These are phyloP conservation scores for Eucalyptus caleyi DNA, from an alignment of 345 rosid genomes.

Conservation along the genomic window DNA sequence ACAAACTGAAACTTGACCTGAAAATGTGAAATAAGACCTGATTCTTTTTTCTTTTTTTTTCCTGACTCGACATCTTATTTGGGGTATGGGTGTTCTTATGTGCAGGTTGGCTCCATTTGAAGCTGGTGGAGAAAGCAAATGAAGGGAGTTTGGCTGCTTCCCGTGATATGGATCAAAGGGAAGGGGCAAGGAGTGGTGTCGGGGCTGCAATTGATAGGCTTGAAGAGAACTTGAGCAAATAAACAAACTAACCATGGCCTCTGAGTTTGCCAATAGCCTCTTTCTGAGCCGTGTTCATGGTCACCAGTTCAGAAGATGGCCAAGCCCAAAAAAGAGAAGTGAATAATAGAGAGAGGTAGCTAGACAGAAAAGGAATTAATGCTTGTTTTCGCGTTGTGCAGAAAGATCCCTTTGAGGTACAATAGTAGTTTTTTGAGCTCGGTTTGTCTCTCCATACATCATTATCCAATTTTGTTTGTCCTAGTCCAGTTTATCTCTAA, in stretches of 20 bases:
- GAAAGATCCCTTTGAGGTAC: background rate
- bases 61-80: background rate
- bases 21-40: background rate
- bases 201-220: constrained; percentile 81
- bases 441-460: background rate
- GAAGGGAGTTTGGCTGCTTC: constrained; percentile 24
- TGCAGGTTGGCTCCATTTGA: constrained; percentile 81
- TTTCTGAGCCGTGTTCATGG: background rate
- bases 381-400: background rate
- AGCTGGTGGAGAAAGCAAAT: constrained; percentile 79
- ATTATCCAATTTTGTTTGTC: background rate
- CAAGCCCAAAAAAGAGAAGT: background rate
- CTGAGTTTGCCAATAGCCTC: background rate
- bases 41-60: background rate
- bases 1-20: background rate
- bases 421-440: background rate
- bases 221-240: constrained; percentile 44
- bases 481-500: background rate
- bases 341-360: background rate
- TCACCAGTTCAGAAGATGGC: background rate
- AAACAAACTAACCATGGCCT: background rate
- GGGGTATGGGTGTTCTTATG: background rate
- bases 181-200: constrained; percentile 46
- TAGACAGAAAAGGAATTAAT: background rate
- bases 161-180: constrained; percentile 2